phyloP scores from a whole-genome alignment of 495 filamentous ascomycete species.

The Baudoinia panamericana region DNA sequence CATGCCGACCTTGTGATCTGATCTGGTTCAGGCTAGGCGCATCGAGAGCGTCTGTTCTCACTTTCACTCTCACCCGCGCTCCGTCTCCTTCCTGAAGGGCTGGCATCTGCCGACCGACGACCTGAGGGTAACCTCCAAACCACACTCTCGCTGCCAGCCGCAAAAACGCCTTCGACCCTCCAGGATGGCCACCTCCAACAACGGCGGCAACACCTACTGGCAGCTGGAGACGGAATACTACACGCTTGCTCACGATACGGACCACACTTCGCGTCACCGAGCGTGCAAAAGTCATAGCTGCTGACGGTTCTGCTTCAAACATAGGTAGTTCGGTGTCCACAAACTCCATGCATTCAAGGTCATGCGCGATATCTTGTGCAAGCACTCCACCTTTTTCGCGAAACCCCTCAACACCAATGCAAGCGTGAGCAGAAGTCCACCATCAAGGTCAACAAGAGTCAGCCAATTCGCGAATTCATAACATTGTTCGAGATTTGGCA shows the following conservation, averaged over 20 bases:
- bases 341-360: conserved; percentile 15
- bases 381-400: background rate
- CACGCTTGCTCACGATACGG: conserved; percentile 3
- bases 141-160: too few relatives aligned
- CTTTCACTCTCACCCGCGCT: too few relatives aligned
- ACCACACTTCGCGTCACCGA: conserved; percentile 15
- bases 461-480: background rate
- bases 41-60: too few relatives aligned
- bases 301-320: too few relatives aligned
- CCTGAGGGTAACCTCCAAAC: too few relatives aligned
- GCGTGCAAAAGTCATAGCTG: background rate
- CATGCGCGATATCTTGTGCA: background rate
- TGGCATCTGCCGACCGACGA: too few relatives aligned
- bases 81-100: too few relatives aligned
- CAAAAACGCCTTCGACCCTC: background rate
- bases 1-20: too few relatives aligned
- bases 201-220: conserved; percentile 4
- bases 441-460: conserved; percentile 11
- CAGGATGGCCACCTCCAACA: conserved; percentile 3
- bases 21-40: too few relatives aligned
- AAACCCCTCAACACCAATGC: conserved; percentile 2
- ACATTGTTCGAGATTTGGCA: conserved; percentile 12
- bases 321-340: too few relatives aligned
- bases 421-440: conserved; percentile 1
- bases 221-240: conserved; percentile 7